These are phyloP conservation scores for Tephrocybe sp. DNA, from an alignment of 768 basidiomycete species.

Conservation along the genomic window DNA sequence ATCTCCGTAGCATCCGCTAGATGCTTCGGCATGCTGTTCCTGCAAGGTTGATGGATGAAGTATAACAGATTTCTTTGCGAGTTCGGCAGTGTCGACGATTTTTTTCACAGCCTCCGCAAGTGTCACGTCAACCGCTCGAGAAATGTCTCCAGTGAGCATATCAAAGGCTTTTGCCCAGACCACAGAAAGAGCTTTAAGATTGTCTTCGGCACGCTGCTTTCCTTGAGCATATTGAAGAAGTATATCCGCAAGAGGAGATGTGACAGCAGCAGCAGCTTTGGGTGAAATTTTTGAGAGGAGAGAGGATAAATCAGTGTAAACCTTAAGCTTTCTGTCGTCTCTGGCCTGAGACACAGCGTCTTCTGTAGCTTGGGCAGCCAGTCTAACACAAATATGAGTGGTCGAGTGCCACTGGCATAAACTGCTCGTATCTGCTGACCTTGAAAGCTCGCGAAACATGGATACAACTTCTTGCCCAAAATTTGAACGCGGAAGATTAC, in stretches of 20 bases:
- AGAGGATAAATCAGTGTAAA: slow-evolving; percentile 48
- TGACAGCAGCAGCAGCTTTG: slow-evolving; percentile 40
- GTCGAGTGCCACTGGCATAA: slow-evolving; percentile 7
- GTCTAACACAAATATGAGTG: slow-evolving; percentile 25
- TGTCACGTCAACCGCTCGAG: slow-evolving; percentile 32
- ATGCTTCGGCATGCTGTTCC: slow-evolving; percentile 4
- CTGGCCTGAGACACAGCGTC: slow-evolving; percentile 39
- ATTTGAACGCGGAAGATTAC: not conserved
- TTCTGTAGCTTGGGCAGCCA: slow-evolving; percentile 46
- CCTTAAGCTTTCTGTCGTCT: slow-evolving; percentile 48
- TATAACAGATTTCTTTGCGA: slow-evolving; percentile 1
- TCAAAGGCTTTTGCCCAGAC: slow-evolving; percentile 51
- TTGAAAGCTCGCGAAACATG: slow-evolving; percentile 42
- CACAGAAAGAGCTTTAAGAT: slow-evolving; percentile 36
- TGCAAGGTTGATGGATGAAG: not conserved
- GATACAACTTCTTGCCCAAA: slow-evolving; percentile 24
- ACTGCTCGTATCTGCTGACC: slow-evolving; percentile 28
- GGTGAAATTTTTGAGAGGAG: slow-evolving; percentile 45
- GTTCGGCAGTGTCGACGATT: slow-evolving; percentile 22
- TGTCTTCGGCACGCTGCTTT: slow-evolving; percentile 40
- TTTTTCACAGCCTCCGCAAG: slow-evolving; percentile 32
- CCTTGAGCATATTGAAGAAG: slow-evolving; percentile 40
- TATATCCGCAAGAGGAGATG: slow-evolving; percentile 46
- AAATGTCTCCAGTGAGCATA: slow-evolving; percentile 39
- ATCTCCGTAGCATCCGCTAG: not conserved